A percentile compares a stretch with the other conserved stretches of the same genome.
phyloP scores from a whole-genome alignment of 2,329 filamentous ascomycete species.

The Tolypocladium guangdongense region DNA sequence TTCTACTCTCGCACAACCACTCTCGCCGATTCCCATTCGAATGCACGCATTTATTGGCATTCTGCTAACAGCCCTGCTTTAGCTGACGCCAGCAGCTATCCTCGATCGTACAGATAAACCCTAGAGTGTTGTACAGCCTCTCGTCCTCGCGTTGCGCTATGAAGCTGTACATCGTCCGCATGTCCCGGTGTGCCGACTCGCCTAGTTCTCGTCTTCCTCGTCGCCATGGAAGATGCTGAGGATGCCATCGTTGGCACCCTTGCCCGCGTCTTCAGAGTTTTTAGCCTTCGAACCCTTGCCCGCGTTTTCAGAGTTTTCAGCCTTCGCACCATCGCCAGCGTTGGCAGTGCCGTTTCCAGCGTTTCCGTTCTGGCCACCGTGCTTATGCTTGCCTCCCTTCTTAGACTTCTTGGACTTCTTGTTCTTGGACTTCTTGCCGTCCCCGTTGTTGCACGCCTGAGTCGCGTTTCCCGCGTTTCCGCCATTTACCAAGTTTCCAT shows the following conservation, averaged over 20 bases:
- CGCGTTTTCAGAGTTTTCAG: too few species aligned
- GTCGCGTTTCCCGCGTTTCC: neutral
- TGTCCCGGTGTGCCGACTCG: neutral
- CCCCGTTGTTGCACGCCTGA: neutral
- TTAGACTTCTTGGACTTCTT: neutral
- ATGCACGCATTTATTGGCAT: neutral
- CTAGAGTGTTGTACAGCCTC: neutral
- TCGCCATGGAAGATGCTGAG: too few species aligned
- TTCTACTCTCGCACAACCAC: neutral
- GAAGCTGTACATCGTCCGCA: neutral
- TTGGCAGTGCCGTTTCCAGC: neutral
- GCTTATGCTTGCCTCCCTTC: neutral
- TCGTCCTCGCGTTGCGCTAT: neutral
- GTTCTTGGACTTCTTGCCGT: neutral
- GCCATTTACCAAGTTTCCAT: neutral
- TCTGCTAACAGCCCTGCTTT: neutral
- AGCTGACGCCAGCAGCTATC: neutral
- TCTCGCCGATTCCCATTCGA: neutral
- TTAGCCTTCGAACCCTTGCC: too few species aligned
- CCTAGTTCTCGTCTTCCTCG: neutral
- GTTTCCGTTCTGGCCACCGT: neutral
- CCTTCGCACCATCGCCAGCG: too few species aligned
- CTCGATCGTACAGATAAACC: neutral
- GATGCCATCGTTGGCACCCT: too few species aligned
- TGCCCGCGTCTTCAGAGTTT: neutral